Conservation (phyloP, 768 basidiomycete genomes). For the Boletus patriciae region DNA sequence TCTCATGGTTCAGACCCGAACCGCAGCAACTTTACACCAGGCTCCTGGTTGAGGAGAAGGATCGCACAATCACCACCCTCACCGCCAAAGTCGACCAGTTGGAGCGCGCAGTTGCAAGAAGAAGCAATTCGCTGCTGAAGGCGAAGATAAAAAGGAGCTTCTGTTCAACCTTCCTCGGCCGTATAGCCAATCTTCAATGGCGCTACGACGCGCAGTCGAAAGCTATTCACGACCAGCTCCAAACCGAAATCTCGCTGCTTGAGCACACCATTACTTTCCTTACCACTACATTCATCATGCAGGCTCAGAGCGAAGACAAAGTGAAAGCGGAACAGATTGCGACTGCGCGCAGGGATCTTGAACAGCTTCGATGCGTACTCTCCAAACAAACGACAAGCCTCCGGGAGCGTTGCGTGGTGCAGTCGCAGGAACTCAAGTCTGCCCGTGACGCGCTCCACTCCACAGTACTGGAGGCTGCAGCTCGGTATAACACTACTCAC, state of each 20-base stretch:
- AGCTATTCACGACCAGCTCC: no score
- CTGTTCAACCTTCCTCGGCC: not conserved
- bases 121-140: not conserved
- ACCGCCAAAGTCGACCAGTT: not conserved
- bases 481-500: no score
- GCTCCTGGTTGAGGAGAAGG: not conserved
- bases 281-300: not conserved
- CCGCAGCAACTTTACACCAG: no score
- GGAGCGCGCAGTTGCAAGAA: not conserved
- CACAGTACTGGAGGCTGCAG: no score
- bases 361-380: not conserved
- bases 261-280: not conserved
- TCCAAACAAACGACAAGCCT: not conserved
- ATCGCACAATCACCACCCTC: not conserved
- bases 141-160: not conserved
- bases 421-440: not conserved
- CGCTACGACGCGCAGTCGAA: no score
- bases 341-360: not conserved
- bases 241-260: not conserved
- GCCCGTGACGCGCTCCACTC: not conserved
- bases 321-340: not conserved
- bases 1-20: no score
- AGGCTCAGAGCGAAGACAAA: not conserved
- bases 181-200: no score
- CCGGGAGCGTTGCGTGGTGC: not conserved